Percentiles rank a stretch among this genome's conserved stretches.
Evolutionary conservation across 306 rosid genomes (phyloP).

Genomic region (Ochetophila trinervis): DNA sequence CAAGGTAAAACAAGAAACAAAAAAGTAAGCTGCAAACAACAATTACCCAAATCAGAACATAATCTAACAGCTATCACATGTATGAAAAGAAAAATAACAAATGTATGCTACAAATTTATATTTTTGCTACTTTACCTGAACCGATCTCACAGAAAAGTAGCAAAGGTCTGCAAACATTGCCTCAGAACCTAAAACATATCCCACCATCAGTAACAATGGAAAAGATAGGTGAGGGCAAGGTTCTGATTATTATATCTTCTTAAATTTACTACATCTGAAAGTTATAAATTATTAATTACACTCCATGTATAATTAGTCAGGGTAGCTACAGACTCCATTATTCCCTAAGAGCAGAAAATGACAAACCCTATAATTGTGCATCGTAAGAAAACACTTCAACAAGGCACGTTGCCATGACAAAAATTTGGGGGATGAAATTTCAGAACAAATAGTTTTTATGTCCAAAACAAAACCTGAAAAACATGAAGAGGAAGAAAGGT

Average conservation of each 20-base stretch:
- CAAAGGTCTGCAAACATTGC: constrained; percentile 99
- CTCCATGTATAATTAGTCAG: too few species aligned
- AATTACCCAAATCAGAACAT: constrained; percentile 23
- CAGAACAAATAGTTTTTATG: too few species aligned
- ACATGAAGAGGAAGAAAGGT: too few species aligned
- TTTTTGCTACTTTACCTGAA: constrained; percentile 63
- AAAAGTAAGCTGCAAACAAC: constrained; percentile 81
- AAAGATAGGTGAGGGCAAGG: not conserved
- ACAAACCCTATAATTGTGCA: too few species aligned
- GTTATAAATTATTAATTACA: too few species aligned
- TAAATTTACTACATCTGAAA: not conserved
- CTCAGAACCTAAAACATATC: constrained; percentile 78
- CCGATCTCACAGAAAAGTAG: constrained; percentile 88
- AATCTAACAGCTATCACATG: constrained; percentile 6
- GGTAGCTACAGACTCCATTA: too few species aligned
- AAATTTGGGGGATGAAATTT: too few species aligned
- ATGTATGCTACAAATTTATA: not conserved
- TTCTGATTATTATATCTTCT: not conserved
- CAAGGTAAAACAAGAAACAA: constrained; percentile 92
- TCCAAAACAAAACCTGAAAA: too few species aligned
- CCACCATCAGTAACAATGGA: constrained; percentile 16
- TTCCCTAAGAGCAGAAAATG: too few species aligned
- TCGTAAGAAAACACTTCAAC: too few species aligned
- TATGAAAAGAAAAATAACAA: constrained; percentile 7
- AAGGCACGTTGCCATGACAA: too few species aligned